These are phyloP conservation scores for Hippophae rhamnoides DNA, from an alignment of 306 rosid genomes.

Conservation along the genomic window DNA sequence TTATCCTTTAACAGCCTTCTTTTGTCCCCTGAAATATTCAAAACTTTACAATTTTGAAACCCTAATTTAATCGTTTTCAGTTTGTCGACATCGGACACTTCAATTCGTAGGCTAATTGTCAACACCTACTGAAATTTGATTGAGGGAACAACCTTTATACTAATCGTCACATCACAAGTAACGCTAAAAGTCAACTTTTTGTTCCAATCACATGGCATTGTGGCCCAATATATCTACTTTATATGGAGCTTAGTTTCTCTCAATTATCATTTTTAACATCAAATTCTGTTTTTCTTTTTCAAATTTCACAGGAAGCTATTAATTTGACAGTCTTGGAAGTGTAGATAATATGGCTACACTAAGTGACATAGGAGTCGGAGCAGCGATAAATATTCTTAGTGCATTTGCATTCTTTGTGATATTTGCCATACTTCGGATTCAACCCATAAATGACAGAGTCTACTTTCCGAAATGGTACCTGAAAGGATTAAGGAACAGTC, in stretches of 20 bases:
- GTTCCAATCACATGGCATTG: too few relatives aligned
- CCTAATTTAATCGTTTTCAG: too few relatives aligned
- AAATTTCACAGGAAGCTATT: conserved; percentile 5
- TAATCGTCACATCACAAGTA: too few relatives aligned
- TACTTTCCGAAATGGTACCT: conserved; percentile 98
- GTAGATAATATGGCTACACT: conserved; percentile 56
- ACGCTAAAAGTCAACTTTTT: too few relatives aligned
- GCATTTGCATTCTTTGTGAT: conserved; percentile 65
- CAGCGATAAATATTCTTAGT: conserved; percentile 74
- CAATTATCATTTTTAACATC: not conserved
- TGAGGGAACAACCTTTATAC: too few relatives aligned
- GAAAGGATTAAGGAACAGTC: conserved; percentile 78
- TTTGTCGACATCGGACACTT: too few relatives aligned
- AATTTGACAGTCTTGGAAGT: not conserved
- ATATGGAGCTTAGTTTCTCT: not conserved
- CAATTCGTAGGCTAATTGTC: too few relatives aligned
- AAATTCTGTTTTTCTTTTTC: not conserved
- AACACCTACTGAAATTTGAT: too few relatives aligned
- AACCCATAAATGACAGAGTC: conserved; percentile 88
- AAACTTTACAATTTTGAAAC: too few relatives aligned
- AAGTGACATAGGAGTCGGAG: conserved; percentile 75
- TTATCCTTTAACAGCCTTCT: too few relatives aligned
- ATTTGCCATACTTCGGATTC: conserved; percentile 81
- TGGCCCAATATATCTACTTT: too few relatives aligned
- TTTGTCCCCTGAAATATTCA: too few relatives aligned